Evolutionary conservation across 1,284 basidiomycete genomes (phyloP).

Genomic region (Laetiporus sulphureus): DNA sequence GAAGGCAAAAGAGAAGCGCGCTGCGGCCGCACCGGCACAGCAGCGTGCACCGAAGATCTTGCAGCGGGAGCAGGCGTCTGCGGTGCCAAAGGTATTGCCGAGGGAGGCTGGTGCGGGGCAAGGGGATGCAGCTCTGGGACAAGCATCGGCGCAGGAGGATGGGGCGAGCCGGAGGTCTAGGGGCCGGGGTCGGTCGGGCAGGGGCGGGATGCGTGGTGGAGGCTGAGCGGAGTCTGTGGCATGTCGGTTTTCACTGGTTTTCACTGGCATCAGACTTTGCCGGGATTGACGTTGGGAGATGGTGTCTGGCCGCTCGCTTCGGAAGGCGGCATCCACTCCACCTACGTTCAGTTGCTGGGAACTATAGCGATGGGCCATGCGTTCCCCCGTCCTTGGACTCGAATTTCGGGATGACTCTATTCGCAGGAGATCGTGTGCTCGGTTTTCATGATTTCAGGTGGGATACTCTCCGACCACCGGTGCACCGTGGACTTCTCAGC

Average conservation of each 20-base stretch:
- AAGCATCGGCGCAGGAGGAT: slow-evolving; percentile 9
- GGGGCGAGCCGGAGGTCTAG: slow-evolving; percentile 16
- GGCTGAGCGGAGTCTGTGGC: neutral
- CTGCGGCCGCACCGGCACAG: slow-evolving; percentile 7
- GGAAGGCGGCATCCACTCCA: no score
- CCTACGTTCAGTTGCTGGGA: no score
- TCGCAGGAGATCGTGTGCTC: no score
- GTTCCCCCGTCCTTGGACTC: no score
- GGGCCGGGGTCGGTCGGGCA: slow-evolving; percentile 9
- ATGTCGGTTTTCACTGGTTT: neutral
- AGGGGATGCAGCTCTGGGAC: neutral
- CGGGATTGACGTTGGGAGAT: no score
- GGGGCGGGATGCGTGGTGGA: neutral
- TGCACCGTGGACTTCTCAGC: no score
- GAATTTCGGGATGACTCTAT: no score
- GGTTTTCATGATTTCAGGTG: no score
- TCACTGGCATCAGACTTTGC: no score
- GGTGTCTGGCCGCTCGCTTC: no score
- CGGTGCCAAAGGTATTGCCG: slow-evolving; percentile 14
- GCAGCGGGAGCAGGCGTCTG: slow-evolving; percentile 21
- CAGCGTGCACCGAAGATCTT: slow-evolving; percentile 22
- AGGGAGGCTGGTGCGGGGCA: slow-evolving; percentile 5
- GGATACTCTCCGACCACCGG: no score
- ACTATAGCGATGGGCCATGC: no score
- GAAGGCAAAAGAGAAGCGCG: slow-evolving; percentile 5